Percentiles rank a stretch among this genome's conserved stretches.
Conservation (phyloP, 2,329 filamentous ascomycete genomes). For the Pseudogymnoascus sp. region DNA sequence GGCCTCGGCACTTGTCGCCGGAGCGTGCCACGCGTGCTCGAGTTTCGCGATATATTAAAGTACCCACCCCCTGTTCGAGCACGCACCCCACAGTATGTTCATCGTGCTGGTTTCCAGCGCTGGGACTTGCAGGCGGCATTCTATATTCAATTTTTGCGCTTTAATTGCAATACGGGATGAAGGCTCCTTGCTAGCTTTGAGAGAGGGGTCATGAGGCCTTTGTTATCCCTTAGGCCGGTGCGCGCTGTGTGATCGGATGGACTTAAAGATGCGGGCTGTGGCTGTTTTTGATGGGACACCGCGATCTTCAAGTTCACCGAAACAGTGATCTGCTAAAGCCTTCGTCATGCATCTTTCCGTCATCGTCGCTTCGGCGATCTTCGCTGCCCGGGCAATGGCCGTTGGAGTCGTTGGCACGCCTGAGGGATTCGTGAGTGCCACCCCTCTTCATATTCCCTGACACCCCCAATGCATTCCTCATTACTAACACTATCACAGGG, state of each 20-base stretch:
- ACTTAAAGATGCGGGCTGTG: neutral
- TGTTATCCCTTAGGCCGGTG: neutral
- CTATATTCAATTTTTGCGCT: neutral
- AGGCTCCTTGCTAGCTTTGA: neutral
- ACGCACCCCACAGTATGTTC: neutral
- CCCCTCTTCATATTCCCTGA: neutral
- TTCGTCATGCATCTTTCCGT: neutral
- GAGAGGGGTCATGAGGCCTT: neutral
- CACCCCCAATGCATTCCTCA: neutral
- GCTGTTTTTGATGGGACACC: neutral
- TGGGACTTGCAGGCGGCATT: neutral
- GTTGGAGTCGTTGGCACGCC: slow-evolving; percentile 14
- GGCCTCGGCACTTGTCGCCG: neutral
- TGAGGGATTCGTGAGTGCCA: slow-evolving; percentile 16
- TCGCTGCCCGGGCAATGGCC: slow-evolving; percentile 1
- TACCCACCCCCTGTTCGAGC: neutral
- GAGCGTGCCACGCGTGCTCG: neutral
- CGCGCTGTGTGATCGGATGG: neutral
- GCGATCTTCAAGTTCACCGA: neutral
- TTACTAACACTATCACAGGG: slow-evolving; percentile 11
- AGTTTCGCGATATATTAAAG: neutral
- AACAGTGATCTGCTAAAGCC: neutral
- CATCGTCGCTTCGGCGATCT: neutral
- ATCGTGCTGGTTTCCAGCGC: neutral
- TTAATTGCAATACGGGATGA: neutral